These are phyloP conservation scores for Acanthochlamys bracteata DNA, from an alignment of 106 monocot species.

Conservation along the genomic window DNA sequence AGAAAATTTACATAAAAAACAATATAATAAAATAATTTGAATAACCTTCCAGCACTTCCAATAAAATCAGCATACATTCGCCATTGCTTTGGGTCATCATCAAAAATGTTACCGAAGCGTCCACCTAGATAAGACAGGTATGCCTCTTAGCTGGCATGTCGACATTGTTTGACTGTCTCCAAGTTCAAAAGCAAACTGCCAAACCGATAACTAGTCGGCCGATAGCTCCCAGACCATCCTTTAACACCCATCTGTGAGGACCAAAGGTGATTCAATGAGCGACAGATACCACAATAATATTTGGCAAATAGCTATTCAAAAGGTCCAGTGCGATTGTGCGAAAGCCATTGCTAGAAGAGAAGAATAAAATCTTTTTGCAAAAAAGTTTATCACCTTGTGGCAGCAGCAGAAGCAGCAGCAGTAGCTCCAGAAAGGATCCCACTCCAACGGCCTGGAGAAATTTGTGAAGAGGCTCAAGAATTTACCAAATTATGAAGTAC, in stretches of 20 bases:
- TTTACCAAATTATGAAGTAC: no score
- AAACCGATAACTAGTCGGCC: conserved; percentile 90
- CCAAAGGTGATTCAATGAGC: background rate
- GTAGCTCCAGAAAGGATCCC: conserved; percentile 62
- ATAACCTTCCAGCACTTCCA: conserved; percentile 95
- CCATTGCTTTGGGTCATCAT: conserved; percentile 96
- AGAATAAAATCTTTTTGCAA: background rate
- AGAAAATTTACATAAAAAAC: no score
- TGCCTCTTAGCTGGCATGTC: conserved; percentile 1
- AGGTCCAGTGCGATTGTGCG: no score
- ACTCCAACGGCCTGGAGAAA: conserved; percentile 76
- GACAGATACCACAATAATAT: background rate
- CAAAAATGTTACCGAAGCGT: conserved; percentile 82
- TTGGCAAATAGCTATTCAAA: no score
- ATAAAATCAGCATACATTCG: conserved; percentile 97
- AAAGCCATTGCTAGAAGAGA: background rate
- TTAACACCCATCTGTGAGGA: conserved; percentile 87
- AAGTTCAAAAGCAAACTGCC: conserved; percentile 3
- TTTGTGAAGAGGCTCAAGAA: background rate
- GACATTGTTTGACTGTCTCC: conserved; percentile 2
- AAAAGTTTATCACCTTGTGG: conserved; percentile 39
- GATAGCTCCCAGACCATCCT: conserved; percentile 93
- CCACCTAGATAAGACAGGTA: conserved; percentile 50
- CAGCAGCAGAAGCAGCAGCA: conserved; percentile 89
- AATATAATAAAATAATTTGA: no score